Conservation (phyloP, 208 protist genomes). For the Leishmania martiniquensis region DNA sequence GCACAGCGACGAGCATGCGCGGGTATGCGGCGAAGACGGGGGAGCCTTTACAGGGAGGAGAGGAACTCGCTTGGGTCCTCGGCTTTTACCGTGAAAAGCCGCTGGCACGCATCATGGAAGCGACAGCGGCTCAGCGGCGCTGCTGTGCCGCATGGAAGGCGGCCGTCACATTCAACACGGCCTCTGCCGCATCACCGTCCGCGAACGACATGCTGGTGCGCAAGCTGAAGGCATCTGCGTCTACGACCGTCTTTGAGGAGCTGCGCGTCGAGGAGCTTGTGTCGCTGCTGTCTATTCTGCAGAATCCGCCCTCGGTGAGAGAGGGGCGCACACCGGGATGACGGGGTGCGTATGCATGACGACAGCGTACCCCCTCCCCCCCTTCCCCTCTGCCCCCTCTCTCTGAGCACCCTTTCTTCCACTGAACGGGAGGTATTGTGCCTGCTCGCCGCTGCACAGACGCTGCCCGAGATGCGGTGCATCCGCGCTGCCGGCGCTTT, state of each 20-base stretch:
- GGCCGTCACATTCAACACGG: not conserved
- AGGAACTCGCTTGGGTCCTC: constrained; percentile 8
- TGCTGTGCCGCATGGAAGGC: constrained; percentile 24
- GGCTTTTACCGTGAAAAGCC: constrained; percentile 38
- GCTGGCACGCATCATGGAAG: constrained; percentile 26
- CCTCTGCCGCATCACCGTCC: not conserved
- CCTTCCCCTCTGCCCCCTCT: not conserved
- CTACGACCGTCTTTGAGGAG: constrained; percentile 26
- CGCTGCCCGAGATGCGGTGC: no score
- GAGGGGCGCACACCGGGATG: not conserved
- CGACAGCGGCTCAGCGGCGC: constrained; percentile 21
- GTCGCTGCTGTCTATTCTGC: constrained; percentile 17
- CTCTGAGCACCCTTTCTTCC: no score
- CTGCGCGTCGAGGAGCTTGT: constrained; percentile 44
- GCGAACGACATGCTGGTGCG: not conserved
- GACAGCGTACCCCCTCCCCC: not conserved
- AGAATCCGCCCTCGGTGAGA: not conserved
- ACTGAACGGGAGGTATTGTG: no score
- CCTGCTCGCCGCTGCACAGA: no score
- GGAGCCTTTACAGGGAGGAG: not conserved
- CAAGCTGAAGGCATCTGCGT: constrained; percentile 16
- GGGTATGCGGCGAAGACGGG: not conserved
- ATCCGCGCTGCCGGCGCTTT: not conserved
- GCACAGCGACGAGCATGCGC: not conserved
- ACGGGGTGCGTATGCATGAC: not conserved